Percentiles rank a stretch among this genome's conserved stretches.
Evolutionary conservation across 2,329 filamentous ascomycete genomes (phyloP).

Genomic region (Parafenestella ontariensis): DNA sequence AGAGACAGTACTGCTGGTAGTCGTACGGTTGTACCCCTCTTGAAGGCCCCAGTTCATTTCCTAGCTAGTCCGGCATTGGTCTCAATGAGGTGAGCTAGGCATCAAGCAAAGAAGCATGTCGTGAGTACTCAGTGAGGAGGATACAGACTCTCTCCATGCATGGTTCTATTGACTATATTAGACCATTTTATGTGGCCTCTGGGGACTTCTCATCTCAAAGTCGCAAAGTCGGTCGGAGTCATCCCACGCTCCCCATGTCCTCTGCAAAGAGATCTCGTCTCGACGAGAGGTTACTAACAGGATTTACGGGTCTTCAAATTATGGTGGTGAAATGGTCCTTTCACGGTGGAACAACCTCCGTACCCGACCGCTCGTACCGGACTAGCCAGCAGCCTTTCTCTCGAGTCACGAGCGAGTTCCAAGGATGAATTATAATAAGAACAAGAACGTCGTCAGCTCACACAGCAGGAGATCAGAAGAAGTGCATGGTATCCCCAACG

Average conservation of each 20-base stretch:
- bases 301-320: not conserved
- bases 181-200: not conserved
- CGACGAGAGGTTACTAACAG: not conserved
- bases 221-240: not conserved
- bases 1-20: not conserved
- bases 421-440: not conserved
- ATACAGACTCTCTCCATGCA: not conserved
- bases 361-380: not conserved
- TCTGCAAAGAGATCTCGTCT: no score
- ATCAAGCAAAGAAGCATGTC: not conserved
- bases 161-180: not conserved
- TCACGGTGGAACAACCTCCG: not conserved
- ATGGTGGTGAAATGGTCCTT: not conserved
- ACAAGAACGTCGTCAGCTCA: conserved; percentile 6
- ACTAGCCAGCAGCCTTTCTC: not conserved
- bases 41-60: not conserved
- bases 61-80: not conserved
- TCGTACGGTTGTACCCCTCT: not conserved
- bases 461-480: not conserved
- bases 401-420: not conserved
- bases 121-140: not conserved
- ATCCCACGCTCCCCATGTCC: no score
- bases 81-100: not conserved
- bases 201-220: not conserved
- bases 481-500: conserved; percentile 3